These are phyloP conservation scores for Symbiodinium natans DNA, from an alignment of 73 alveolate species.

Conservation along the genomic window DNA sequence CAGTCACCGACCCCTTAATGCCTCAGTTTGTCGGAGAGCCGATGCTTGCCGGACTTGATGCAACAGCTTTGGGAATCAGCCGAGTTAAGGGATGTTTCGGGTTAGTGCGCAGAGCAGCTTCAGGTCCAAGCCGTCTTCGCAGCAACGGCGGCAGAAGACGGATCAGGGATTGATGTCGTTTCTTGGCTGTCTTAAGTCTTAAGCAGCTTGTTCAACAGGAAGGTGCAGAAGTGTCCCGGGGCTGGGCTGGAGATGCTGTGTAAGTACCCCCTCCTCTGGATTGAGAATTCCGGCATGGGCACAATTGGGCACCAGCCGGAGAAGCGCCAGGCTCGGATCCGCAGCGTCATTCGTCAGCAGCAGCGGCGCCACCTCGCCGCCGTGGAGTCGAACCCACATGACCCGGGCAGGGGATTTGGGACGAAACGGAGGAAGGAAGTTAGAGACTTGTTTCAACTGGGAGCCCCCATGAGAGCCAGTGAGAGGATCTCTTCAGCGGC, in stretches of 20 bases:
- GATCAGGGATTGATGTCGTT: conserved; percentile 35
- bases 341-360: conserved; percentile 86
- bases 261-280: too few relatives aligned
- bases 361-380: conserved; percentile 81
- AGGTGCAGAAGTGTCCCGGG: too few relatives aligned
- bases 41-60: not conserved
- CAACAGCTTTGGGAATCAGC: not conserved
- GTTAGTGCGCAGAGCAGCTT: too few relatives aligned
- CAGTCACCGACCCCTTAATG: not conserved
- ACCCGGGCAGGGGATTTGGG: not conserved
- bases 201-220: too few relatives aligned
- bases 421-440: too few relatives aligned
- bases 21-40: not conserved
- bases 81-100: too few relatives aligned
- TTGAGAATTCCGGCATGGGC: too few relatives aligned
- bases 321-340: conserved; percentile 61
- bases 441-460: too few relatives aligned
- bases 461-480: too few relatives aligned
- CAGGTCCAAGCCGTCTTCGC: conserved; percentile 24
- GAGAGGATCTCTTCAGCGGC: conserved; percentile 89
- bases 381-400: conserved; percentile 85
- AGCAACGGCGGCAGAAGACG: conserved; percentile 52
- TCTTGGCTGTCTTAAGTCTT: not conserved
- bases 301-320: too few relatives aligned
- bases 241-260: too few relatives aligned